Base-by-base conservation (phyloP, 192 early-diverging fungal species). In the Backusella tarrabulga region DNA sequence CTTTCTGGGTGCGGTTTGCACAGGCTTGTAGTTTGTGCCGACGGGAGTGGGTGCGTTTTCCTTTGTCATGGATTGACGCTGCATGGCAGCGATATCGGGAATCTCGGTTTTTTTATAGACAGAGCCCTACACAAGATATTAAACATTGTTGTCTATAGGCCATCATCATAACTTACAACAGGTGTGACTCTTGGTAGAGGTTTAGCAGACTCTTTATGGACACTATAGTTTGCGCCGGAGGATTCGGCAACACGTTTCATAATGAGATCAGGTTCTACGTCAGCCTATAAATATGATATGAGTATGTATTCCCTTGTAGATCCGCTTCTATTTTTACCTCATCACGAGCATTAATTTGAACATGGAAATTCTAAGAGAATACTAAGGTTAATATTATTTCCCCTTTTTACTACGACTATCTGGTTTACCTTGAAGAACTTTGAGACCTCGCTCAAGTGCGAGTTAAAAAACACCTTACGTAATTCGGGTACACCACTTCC, bases 401-500 rank as follows among this genome's bases (percentile, higher is more conserved):
- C 11, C 26, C n/a, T n/a, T 12, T 12, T 32, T 5, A 34, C 14
- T 23, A 7, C 23, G 23, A 32, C 8, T 46, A 32, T 1, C 44
- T 40, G 67, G 72, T 14, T 81, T 86, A 91, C 93, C 85, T 88
- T 94, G 75, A 96, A 92, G 83, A 89, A 94, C 32, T 83, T 85
- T n/a, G 89, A 87, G 34, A 96, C 94, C 79, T 98, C 93, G 68
- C 92, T 89, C 29, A 97, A 82, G 70, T 96, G 95, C 36, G 89
- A 85, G 77, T 90, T 91, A 75, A 97, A 97, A 67, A 95, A 85
- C 34, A 93, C 96, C 87, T 98, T 98, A 80, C 92, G 90, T 56
- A 90, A 83, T 72, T 96, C 96, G 19, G 95, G 95, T 21, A 98
- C 97, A 42, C 96, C 96, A 56, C 93, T 93, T 11, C 97, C 97